Evolutionary conservation across 176 grass and related monocot genomes (phyloP).

Genomic region (Aegilops speltoides): DNA sequence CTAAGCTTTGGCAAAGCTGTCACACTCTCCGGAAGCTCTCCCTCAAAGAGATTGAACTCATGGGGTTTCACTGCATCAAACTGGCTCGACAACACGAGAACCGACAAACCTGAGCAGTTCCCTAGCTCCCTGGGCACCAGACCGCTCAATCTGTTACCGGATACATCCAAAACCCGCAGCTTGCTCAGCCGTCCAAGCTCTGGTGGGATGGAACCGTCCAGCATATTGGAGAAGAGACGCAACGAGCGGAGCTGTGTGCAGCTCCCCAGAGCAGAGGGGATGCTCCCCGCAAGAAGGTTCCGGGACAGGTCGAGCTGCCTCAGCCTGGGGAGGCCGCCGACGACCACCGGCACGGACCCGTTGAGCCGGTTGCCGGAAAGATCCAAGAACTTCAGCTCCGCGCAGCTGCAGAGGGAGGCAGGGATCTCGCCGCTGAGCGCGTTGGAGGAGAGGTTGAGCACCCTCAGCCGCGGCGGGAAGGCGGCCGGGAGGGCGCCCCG

Average conservation of each 20-base stretch:
- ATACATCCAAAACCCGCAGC: conserved; percentile 71
- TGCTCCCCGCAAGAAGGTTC: conserved; percentile 48
- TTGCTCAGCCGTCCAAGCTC: conserved; percentile 64
- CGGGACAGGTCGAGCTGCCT: conserved; percentile 52
- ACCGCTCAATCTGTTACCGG: conserved; percentile 69
- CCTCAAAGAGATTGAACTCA: conserved; percentile 69
- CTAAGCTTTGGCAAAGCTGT: conserved; percentile 47
- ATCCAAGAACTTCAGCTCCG: conserved; percentile 54
- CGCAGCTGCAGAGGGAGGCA: conserved; percentile 46
- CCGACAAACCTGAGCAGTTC: conserved; percentile 57
- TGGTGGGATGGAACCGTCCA: conserved; percentile 65
- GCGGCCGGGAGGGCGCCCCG: conserved; percentile 51
- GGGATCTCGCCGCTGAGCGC: conserved; percentile 64
- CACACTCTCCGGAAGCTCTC: conserved; percentile 47
- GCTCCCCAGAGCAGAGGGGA: conserved; percentile 61
- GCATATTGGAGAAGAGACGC: conserved; percentile 63
- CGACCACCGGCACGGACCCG: conserved; percentile 37
- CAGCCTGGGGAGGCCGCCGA: conserved; percentile 42
- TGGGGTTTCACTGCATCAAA: conserved; percentile 33
- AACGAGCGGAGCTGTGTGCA: conserved; percentile 56
- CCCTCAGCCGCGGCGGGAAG: conserved; percentile 55
- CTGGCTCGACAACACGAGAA: conserved; percentile 61
- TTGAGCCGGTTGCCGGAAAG: conserved; percentile 67
- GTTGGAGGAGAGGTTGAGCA: conserved; percentile 66
- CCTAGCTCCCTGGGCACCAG: conserved; percentile 58